Evolutionary conservation across 371 early-diverging fungal species (phyloP).

Genomic region (Coemansia sp.): DNA sequence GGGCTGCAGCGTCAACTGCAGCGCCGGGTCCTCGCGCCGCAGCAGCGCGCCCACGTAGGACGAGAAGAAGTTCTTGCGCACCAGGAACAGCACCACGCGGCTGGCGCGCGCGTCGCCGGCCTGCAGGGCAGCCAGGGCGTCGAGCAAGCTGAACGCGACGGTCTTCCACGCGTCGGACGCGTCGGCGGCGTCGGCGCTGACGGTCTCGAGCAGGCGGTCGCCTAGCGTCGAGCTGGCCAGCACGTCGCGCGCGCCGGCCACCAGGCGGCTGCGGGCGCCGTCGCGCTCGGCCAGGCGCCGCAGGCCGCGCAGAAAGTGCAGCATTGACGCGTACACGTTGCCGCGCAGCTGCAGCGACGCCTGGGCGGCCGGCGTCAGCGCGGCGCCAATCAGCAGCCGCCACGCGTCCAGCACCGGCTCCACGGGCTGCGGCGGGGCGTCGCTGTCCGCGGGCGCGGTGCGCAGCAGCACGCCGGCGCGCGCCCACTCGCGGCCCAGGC

Average conservation of each 20-base stretch:
- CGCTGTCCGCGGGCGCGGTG: slow-evolving; percentile 28
- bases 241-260: slow-evolving; percentile 29
- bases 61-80: slow-evolving; percentile 67
- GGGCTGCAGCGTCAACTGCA: slow-evolving; percentile 60
- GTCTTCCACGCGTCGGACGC: slow-evolving; percentile 81
- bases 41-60: slow-evolving; percentile 63
- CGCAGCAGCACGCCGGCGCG: slow-evolving; percentile 33
- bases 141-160: slow-evolving; percentile 76
- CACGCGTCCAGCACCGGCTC: slow-evolving; percentile 60
- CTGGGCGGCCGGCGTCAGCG: slow-evolving; percentile 57
- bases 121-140: slow-evolving; percentile 64
- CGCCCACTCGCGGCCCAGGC: slow-evolving; percentile 40
- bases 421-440: slow-evolving; percentile 54
- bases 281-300: slow-evolving; percentile 53
- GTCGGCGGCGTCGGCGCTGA: slow-evolving; percentile 81
- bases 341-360: slow-evolving; percentile 68
- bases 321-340: slow-evolving; percentile 77
- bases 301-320: slow-evolving; percentile 60
- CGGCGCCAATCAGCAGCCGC: slow-evolving; percentile 66
- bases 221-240: slow-evolving; percentile 54
- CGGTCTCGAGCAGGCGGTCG: slow-evolving; percentile 64
- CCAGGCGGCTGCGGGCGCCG: slow-evolving; percentile 33
- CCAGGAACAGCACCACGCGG: slow-evolving; percentile 63
- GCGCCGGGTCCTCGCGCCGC: slow-evolving; percentile 64
- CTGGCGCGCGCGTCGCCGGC: slow-evolving; percentile 53